Base-by-base conservation (phyloP, 164 flowering plant genomes). In the Kalanchoe fedtschenkoi region DNA sequence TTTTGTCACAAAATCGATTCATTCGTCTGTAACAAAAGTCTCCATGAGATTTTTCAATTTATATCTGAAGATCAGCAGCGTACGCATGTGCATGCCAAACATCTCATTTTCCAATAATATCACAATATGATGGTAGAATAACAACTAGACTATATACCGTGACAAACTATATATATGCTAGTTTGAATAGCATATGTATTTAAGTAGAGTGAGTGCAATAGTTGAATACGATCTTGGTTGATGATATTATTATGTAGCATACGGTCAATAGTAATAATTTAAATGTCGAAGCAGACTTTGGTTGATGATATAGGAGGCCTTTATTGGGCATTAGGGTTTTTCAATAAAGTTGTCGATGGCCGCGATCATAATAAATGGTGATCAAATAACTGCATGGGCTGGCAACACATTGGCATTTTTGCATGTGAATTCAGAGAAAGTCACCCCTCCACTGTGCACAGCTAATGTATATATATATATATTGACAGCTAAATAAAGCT, bases 331-430 rank as follows among this genome's bases (percentile, higher is more conserved):
- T 26, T 51, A 51, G 56, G 32, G 56, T 51, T 26, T 51, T 5
- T 1, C 16, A 51, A n/a, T 26, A 10, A 26, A 26, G 17, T 24
- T 15, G 11, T 51, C 3, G 9, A 37, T 37, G 39, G 13, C 39
- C 56, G 11, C 24, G 17, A 24, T 24, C 17, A 24, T 51, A 51
- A 51, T 47, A 47, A 47, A 47, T 47, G 56, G 26, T 26, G n/a
- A n/a, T n/a, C n/a, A n/a, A n/a, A 14, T 26, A 51, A 51, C 26
- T 51, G 33, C 32, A 51, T 51, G 56, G 56, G 56, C 56, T 51
- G 32, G 56, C 56, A 26, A 16, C 32, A 26, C 32, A 47, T 24
- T 26, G 29, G 17, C 33, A 51, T 51, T 24, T 51, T 51, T 51
- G 56, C 56, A 51, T 51, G 56, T 26, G 56, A 51, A 51, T 19